Base-by-base conservation (phyloP, 176 grass and related monocot genomes). In the Elymus sibiricus region DNA sequence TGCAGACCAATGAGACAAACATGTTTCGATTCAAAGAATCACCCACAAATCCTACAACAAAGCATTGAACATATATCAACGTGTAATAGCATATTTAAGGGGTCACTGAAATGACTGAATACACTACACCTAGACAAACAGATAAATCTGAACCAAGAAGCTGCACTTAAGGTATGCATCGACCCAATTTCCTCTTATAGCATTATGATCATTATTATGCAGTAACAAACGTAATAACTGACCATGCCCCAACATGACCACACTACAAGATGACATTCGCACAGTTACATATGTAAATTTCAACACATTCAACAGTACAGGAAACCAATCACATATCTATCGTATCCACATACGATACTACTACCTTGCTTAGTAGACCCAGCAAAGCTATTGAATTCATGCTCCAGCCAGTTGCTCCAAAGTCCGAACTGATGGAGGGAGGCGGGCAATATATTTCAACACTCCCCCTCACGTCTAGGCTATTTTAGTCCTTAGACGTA, bases 21-120 rank as follows among this genome's bases (percentile, higher is more conserved):
- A 98, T 98, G 69, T 98, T 98, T 37, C 97, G 88, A 34, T 96
- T 98, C 86, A 98, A 87, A 0, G 97, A 98, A 92, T 98, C 97
- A 1, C 97, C 97, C 27, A 95, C 94, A 84, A 98, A 95, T 76
- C 97, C 97, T 98, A 78, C 67, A 80, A 66, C 0, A 87, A 80
- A 62, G 38, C 49, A 71, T 55, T 6, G 35, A 47, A 75, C 4
- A 56, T 61, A 31, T 25, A n/a, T 78, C 51, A 71, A 3, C 9
- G 31, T 42, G 59, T 14, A 31, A 42, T 19, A n/a, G 11, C 5
- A 80, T 37, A 63, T 44, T 27, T 24, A 81, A 43, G 32, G 51
- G 77, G 14, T 44, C 43, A 66, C 76, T 34, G 22, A 24, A 80
- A 53, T 53, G 16, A 53, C 49, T 53, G 16, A 53, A 53, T 67